Base-by-base conservation (phyloP, 2,329 filamentous ascomycete genomes). In the Lasiodiplodia hormozganensis region DNA sequence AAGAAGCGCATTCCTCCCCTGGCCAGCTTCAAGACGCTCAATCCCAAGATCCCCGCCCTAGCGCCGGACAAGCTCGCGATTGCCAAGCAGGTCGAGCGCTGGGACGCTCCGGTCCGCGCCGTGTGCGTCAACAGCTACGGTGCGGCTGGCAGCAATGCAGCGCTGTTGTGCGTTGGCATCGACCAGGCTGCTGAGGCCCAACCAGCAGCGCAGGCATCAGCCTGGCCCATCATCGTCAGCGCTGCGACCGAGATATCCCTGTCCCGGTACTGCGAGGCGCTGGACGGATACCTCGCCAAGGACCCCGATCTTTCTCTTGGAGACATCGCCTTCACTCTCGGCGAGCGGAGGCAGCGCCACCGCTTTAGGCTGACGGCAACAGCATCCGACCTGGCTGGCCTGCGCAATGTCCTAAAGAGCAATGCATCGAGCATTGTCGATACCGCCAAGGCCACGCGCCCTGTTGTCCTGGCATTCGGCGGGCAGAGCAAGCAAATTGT, bases 1-100 rank as follows among this genome's bases (percentile, higher is more conserved):
- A 6, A 74, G 6, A 38, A 38, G 0, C n/a, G 16, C 3, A 74
- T 77, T n/a, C 72, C 73, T 1, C 70, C 71, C 72, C 74, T 51
- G 67, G 71, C 72, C 62, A 73, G 72, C 25, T 73, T 71, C 49
- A 36, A 12, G 2, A 40, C 53, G 0, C 87, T 90, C 72, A 90
- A 90, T 77, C 84, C 83, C 73, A 85, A 81, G 1, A 88, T 89
- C 72, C 87, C 88, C 25, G 52, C 52, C 21, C 52, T 54, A 12
- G 23, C 23, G 14, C 25, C 52, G 4, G 52, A 70, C 75, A 54
- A 34, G 25, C 23, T 54, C 11, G 25, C 52, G 1, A 18, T 54
- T n/a, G 52, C 52, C 14, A 43, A 18, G 38, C 38, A 43, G 38
- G 38, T 43, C 2, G 38, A 43, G 38, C 38, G 38, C 38, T 43